Conservation (phyloP, 2,329 filamentous ascomycete species). For the Davidsoniella virescens region DNA sequence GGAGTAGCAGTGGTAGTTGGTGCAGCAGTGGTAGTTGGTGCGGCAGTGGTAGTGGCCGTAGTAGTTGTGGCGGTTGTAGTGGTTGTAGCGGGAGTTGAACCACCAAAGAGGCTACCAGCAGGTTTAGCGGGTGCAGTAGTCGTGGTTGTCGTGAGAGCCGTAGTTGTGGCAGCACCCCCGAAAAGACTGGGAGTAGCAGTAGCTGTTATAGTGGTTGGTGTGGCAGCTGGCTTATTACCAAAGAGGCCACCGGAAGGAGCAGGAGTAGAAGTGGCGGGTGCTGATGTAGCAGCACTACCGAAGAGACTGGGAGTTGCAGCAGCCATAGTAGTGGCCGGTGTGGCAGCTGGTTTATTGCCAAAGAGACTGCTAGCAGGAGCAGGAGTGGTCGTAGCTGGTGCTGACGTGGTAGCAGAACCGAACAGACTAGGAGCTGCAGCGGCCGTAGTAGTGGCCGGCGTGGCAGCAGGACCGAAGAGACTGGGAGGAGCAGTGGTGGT, state of each 20-base stretch:
- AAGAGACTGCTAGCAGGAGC: too few species aligned
- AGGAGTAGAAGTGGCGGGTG: slow-evolving; percentile 12
- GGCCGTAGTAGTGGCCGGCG: slow-evolving; percentile 18
- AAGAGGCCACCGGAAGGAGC: slow-evolving; percentile 22
- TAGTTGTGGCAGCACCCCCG: slow-evolving; percentile 17
- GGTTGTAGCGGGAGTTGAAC: slow-evolving; percentile 7
- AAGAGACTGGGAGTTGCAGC: slow-evolving; percentile 15
- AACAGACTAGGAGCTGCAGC: slow-evolving; percentile 20
- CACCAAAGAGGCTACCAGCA: slow-evolving; percentile 12
- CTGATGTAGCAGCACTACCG: slow-evolving; percentile 14
- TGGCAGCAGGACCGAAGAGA: slow-evolving; percentile 15
- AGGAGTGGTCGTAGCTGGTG: too few species aligned
- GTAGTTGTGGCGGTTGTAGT: slow-evolving; percentile 15
- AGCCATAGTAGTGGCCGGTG: slow-evolving; percentile 2
- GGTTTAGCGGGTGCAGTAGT: not conserved
- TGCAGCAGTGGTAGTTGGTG: slow-evolving; percentile 18
- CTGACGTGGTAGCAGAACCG: slow-evolving; percentile 14
- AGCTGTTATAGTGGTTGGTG: slow-evolving; percentile 13
- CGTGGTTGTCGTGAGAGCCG: slow-evolving; percentile 2
- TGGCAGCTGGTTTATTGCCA: slow-evolving; percentile 12
- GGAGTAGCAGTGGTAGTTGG: slow-evolving; percentile 23
- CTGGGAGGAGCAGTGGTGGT: slow-evolving; percentile 12
- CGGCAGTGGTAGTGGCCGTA: slow-evolving; percentile 13
- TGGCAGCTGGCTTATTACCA: slow-evolving; percentile 25
- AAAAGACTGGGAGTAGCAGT: slow-evolving; percentile 21